phyloP scores from a whole-genome alignment of 148 eudicot species.

The Hydrangea macrophylla region DNA sequence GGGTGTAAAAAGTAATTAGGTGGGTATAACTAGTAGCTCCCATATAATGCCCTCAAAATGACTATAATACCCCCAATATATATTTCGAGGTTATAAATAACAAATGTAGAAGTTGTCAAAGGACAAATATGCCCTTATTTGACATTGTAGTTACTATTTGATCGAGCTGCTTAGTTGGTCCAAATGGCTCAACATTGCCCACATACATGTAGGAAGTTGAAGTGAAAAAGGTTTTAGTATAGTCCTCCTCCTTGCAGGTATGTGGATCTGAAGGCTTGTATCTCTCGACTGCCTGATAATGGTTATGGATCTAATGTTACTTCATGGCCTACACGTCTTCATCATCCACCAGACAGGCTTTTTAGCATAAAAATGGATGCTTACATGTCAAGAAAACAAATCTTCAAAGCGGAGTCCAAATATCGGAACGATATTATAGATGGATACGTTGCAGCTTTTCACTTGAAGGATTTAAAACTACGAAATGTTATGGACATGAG shows the following conservation, averaged over 20 bases:
- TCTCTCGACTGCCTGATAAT: slow-evolving; percentile 52
- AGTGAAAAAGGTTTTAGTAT: neutral
- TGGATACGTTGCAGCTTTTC: slow-evolving; percentile 46
- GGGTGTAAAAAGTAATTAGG: too few species aligned
- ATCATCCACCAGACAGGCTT: slow-evolving; percentile 59
- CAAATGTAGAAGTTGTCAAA: too few species aligned
- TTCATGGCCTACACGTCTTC: slow-evolving; percentile 73
- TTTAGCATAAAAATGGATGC: slow-evolving; percentile 70
- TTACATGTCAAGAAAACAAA: slow-evolving; percentile 57
- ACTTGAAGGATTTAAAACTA: slow-evolving; percentile 36
- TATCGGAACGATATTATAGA: slow-evolving; percentile 55
- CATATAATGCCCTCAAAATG: too few species aligned
- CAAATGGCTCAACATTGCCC: neutral
- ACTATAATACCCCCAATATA: too few species aligned
- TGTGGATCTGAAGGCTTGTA: slow-evolving; percentile 52
- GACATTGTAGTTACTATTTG: too few species aligned
- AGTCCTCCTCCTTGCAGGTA: slow-evolving; percentile 38
- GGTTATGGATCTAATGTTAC: slow-evolving; percentile 59
- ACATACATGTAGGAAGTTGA: neutral
- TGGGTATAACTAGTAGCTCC: too few species aligned
- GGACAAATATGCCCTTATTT: too few species aligned
- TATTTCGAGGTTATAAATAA: too few species aligned
- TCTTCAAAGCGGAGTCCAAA: slow-evolving; percentile 62
- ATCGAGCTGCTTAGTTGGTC: neutral
- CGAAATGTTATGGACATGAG: slow-evolving; percentile 83